Conservation (phyloP, 2,329 filamentous ascomycete genomes). For the Macrophomina pseudophaseolina region DNA sequence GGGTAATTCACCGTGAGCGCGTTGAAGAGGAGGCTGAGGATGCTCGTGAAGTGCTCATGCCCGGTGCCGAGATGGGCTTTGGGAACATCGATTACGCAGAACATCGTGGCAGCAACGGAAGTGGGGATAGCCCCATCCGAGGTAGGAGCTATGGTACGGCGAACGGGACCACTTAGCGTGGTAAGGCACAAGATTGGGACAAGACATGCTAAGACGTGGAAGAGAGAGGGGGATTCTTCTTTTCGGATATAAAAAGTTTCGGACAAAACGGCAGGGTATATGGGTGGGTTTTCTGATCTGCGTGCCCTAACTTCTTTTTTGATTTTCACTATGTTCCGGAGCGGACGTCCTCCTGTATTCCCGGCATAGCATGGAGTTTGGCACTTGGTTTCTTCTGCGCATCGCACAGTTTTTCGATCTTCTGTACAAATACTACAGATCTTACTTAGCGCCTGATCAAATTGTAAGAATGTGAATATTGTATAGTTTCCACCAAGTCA, state of each 20-base stretch:
- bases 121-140: not conserved
- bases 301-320: not conserved
- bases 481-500: not conserved
- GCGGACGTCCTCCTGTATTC: conserved; percentile 2
- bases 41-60: conserved; percentile 44
- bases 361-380: not conserved
- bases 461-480: not conserved
- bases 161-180: not conserved
- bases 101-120: not conserved
- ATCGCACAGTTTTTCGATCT: not conserved
- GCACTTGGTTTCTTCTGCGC: not conserved
- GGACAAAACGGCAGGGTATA: not conserved
- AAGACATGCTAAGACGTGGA: no score
- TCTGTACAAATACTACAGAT: no score
- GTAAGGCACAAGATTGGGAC: not conserved
- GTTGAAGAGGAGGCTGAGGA: conserved; percentile 44
- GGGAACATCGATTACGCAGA: conserved; percentile 1
- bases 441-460: not conserved
- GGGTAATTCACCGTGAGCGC: conserved; percentile 45
- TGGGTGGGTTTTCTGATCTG: not conserved
- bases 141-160: conserved; percentile 2
- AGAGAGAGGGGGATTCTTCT: not conserved
- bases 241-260: not conserved
- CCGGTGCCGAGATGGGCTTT: conserved; percentile 31
- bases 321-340: not conserved